phyloP scores from a whole-genome alignment of 2,329 filamentous ascomycete species.

The Aquanectria penicillioides region DNA sequence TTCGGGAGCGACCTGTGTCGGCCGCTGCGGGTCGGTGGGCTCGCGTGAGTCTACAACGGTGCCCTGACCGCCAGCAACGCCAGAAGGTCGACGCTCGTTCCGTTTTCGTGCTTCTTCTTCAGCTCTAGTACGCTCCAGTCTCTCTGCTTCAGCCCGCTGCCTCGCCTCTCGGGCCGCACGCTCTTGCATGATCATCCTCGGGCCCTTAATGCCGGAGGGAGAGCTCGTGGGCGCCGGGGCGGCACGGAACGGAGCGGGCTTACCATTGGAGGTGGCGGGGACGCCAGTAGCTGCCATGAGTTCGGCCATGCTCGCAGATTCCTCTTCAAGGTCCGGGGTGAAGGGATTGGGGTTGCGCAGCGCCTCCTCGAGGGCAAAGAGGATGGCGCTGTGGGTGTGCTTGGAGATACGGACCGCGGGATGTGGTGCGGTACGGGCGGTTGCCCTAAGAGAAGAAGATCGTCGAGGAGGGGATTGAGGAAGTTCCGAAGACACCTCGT shows the following conservation, averaged over 20 bases:
- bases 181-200: conserved; percentile 91
- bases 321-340: conserved; percentile 85
- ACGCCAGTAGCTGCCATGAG: conserved; percentile 68
- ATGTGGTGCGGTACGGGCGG: conserved; percentile 53
- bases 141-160: conserved; percentile 70
- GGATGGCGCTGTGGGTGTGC: conserved; percentile 87
- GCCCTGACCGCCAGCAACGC: conserved; percentile 53
- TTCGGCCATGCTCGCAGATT: conserved; percentile 93
- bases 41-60: conserved; percentile 44
- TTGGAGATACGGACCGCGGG: conserved; percentile 75
- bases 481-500: conserved; percentile 50
- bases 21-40: conserved; percentile 47
- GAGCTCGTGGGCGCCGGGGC: conserved; percentile 62
- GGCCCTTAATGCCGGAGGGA: conserved; percentile 78
- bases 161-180: conserved; percentile 78
- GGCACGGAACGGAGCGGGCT: conserved; percentile 58
- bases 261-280: conserved; percentile 65
- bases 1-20: conserved; percentile 41
- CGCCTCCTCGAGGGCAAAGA: conserved; percentile 91
- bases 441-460: conserved; percentile 44
- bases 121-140: conserved; percentile 66
- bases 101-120: conserved; percentile 67
- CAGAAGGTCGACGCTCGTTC: conserved; percentile 67
- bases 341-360: conserved; percentile 85
- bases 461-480: conserved; percentile 38